Conservation (phyloP, 495 filamentous ascomycete genomes). For the Podospora didyma region DNA sequence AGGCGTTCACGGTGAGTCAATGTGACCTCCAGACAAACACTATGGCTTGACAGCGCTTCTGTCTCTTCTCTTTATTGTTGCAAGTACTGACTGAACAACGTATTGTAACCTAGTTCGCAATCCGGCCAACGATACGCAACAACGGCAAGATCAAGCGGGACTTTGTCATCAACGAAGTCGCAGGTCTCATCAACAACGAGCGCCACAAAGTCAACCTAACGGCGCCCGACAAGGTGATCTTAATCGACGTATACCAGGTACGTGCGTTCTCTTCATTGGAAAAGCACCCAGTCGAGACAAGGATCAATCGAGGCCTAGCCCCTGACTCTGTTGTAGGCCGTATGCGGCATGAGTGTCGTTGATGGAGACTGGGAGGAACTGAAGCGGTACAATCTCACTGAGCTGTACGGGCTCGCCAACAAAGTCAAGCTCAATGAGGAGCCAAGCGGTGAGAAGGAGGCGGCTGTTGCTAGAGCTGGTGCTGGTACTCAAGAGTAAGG, state of each 20-base stretch:
- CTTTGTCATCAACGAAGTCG: constrained; percentile 73
- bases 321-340: constrained; percentile 24
- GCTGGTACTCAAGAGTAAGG: neutral
- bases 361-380: constrained; percentile 47
- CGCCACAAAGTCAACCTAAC: constrained; percentile 80
- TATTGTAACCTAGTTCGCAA: constrained; percentile 66
- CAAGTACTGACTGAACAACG: neutral
- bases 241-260: constrained; percentile 89
- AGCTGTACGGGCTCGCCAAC: constrained; percentile 35
- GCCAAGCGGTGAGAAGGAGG: neutral
- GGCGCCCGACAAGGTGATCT: constrained; percentile 75
- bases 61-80: too few species aligned
- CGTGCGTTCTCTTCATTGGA: constrained; percentile 20
- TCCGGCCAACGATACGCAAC: constrained; percentile 77
- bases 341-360: constrained; percentile 47
- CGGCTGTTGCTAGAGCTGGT: constrained; percentile 4
- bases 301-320: neutral
- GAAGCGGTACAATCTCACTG: constrained; percentile 45
- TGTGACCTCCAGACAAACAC: too few species aligned
- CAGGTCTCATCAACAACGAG: constrained; percentile 47
- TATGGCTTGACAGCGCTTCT: too few species aligned
- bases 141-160: constrained; percentile 72
- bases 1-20: constrained; percentile 11
- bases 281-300: neutral
- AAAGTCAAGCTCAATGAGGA: constrained; percentile 15